A percentile compares a stretch with the other conserved stretches of the same genome.
phyloP scores from a whole-genome alignment of 2,329 filamentous ascomycete genomes.

The Huntiella savannae region DNA sequence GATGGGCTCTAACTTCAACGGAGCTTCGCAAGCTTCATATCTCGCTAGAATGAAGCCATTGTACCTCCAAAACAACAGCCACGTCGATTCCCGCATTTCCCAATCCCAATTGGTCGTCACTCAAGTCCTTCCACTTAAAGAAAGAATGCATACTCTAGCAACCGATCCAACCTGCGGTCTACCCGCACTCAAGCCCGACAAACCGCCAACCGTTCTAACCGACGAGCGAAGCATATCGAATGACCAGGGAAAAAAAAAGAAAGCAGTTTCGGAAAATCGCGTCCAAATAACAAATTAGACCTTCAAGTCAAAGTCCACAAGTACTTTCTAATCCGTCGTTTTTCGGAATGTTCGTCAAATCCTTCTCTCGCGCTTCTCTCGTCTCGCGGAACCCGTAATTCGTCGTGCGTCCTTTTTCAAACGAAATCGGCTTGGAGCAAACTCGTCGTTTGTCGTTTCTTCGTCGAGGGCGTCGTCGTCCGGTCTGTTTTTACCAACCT shows the following conservation, averaged over 20 bases:
- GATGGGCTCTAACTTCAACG: not conserved
- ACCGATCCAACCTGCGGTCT: conserved; percentile 9
- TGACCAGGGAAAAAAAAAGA: conserved; percentile 11
- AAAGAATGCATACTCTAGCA: conserved; percentile 5
- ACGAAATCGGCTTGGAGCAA: too few relatives aligned
- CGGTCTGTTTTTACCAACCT: too few relatives aligned
- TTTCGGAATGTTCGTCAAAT: too few relatives aligned
- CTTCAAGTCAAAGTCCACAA: too few relatives aligned
- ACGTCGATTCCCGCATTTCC: not conserved
- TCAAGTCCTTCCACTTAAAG: too few relatives aligned
- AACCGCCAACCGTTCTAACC: conserved; percentile 42
- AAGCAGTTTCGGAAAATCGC: not conserved
- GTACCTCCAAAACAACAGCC: not conserved
- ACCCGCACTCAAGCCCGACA: conserved; percentile 27
- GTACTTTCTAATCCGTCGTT: too few relatives aligned
- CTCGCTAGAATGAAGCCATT: not conserved
- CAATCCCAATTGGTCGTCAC: conserved; percentile 5
- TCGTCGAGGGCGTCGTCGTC: too few relatives aligned
- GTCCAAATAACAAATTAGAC: not conserved
- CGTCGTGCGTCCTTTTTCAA: too few relatives aligned
- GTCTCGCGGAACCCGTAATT: too few relatives aligned
- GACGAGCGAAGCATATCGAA: conserved; percentile 46
- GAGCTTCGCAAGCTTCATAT: not conserved
- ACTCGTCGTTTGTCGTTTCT: too few relatives aligned
- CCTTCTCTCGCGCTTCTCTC: too few relatives aligned